A percentile compares a stretch with the other conserved stretches of the same genome.
Evolutionary conservation across 768 basidiomycete species (phyloP).

Genomic region (Panaeolus cyanescens): DNA sequence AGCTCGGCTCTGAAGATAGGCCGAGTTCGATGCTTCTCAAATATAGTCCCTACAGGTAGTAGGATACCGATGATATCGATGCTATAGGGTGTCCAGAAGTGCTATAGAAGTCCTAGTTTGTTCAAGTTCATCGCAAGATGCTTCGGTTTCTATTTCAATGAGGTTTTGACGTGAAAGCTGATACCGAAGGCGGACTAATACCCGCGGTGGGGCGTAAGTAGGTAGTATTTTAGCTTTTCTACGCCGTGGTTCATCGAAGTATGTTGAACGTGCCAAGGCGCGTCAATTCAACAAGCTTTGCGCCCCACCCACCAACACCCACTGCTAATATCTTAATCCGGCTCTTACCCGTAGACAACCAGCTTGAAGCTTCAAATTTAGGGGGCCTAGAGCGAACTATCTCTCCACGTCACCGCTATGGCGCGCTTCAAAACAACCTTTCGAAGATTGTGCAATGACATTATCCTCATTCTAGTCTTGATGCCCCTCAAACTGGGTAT

Average conservation of each 20-base stretch:
- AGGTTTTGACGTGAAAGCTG: not conserved
- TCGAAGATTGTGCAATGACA: not conserved
- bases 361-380: not conserved
- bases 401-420: not conserved
- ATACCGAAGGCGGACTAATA: not conserved
- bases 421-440: not conserved
- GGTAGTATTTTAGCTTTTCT: not conserved
- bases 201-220: not conserved
- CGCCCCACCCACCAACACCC: not conserved
- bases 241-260: not conserved
- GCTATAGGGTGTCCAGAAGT: no score
- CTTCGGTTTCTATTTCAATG: not conserved
- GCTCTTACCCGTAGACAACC: not conserved
- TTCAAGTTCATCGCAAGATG: not conserved
- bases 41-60: no score
- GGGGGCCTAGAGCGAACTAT: not conserved
- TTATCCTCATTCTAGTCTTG: not conserved
- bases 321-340: not conserved
- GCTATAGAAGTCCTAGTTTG: no score
- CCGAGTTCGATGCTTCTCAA: no score
- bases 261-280: not conserved
- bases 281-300: not conserved
- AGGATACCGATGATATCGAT: no score
- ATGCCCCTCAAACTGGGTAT: not conserved
- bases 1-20: no score